A percentile compares a stretch with the other conserved stretches of the same genome.
These are phyloP conservation scores for Komagataella populi DNA, from an alignment of 805 yeast genomes.

Conservation along the genomic window DNA sequence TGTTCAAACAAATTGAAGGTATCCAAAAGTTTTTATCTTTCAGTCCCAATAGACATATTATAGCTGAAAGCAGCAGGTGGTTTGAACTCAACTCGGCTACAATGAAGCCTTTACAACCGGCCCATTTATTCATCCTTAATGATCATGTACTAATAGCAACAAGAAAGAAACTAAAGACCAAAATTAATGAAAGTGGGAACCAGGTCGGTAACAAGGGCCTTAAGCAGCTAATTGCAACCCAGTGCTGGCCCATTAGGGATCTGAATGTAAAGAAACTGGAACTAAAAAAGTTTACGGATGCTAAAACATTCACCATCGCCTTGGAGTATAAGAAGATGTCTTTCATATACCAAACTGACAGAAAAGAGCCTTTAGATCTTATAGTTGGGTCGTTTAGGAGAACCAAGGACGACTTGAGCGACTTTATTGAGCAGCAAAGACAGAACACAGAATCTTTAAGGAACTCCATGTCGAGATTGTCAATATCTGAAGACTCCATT, in stretches of 20 bases:
- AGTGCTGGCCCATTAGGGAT: conserved; percentile 67
- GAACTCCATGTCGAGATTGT: conserved; percentile 28
- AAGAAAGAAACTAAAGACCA: conserved; percentile 23
- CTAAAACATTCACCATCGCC: conserved; percentile 10
- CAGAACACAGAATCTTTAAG: conserved; percentile 26
- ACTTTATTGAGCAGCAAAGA: conserved; percentile 36
- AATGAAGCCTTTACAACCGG: conserved; percentile 64
- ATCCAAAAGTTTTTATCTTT: conserved; percentile 70
- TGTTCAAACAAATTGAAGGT: conserved; percentile 83
- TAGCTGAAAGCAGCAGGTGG: conserved; percentile 77
- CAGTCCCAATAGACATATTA: conserved; percentile 66
- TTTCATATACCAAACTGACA: conserved; percentile 48
- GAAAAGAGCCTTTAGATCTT: conserved; percentile 40
- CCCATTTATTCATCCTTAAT: conserved; percentile 64
- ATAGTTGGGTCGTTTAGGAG: conserved; percentile 41
- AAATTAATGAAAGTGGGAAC: conserved; percentile 8
- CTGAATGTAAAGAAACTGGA: conserved; percentile 30
- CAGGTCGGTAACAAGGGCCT: not conserved
- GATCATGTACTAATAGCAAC: conserved; percentile 70
- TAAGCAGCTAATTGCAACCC: conserved; percentile 44
- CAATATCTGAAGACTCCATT: conserved; percentile 11
- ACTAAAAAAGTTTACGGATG: not conserved
- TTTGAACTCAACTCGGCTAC: conserved; percentile 76
- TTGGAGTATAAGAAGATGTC: conserved; percentile 14
- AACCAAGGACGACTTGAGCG: conserved; percentile 49